Conservation (phyloP, 2,329 filamentous ascomycete species). For the Aureobasidium sp. region DNA sequence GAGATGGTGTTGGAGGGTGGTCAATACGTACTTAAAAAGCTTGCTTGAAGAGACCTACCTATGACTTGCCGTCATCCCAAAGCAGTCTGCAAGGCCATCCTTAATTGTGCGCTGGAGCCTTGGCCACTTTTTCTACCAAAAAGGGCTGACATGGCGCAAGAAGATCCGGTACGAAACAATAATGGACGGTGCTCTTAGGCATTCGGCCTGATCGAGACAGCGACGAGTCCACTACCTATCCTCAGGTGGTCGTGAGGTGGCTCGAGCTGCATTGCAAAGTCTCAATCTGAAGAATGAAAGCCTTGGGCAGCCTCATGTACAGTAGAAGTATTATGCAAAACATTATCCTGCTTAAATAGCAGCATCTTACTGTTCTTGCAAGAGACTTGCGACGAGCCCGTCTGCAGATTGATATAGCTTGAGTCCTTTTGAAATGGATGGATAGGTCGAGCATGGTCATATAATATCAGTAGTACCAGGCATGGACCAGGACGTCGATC, state of each 20-base stretch:
- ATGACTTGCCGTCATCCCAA: neutral
- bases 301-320: neutral
- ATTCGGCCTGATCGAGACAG: neutral
- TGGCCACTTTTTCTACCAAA: neutral
- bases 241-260: neutral
- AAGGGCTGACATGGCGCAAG: neutral
- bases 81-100: neutral
- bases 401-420: neutral
- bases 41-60: neutral
- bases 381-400: neutral
- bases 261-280: neutral
- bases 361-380: neutral
- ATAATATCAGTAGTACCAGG: neutral
- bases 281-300: neutral
- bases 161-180: neutral
- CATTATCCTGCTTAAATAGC: neutral
- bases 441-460: neutral
- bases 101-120: neutral
- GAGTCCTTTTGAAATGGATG: neutral
- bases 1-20: constrained; percentile 13
- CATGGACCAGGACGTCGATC: neutral
- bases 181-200: neutral
- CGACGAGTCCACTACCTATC: neutral
- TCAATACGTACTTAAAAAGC: constrained; percentile 13
- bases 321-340: neutral